Evolutionary conservation across 495 filamentous ascomycete genomes (phyloP).

Genomic region (Parachaetomium inaequale): DNA sequence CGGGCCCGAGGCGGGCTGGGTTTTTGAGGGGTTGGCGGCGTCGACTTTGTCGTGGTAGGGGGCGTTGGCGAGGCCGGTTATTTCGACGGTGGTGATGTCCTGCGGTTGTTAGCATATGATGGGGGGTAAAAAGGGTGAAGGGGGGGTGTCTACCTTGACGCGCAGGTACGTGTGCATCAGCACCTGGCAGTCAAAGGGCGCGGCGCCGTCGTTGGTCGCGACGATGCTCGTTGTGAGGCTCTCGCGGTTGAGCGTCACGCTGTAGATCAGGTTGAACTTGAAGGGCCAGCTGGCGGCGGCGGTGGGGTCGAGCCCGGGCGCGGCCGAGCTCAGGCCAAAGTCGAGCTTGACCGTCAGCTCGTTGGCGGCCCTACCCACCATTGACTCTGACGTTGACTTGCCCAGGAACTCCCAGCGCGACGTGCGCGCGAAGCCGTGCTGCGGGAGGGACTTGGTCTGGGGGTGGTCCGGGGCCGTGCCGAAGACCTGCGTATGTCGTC

Average conservation of each 20-base stretch:
- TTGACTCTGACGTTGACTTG: slow-evolving; percentile 59
- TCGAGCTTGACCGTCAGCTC: slow-evolving; percentile 75
- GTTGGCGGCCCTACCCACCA: slow-evolving; percentile 40
- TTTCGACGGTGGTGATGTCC: slow-evolving; percentile 67
- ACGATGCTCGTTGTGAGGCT: slow-evolving; percentile 77
- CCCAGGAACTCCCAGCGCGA: slow-evolving; percentile 75
- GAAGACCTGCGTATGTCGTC: slow-evolving; percentile 92
- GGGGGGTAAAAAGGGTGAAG: not conserved
- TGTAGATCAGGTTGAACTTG: slow-evolving; percentile 87
- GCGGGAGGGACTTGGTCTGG: slow-evolving; percentile 69
- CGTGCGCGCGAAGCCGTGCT: slow-evolving; percentile 94
- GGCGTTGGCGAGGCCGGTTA: slow-evolving; percentile 69
- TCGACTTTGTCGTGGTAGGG: slow-evolving; percentile 80
- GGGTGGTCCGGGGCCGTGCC: slow-evolving; percentile 73
- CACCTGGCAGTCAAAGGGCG: slow-evolving; percentile 85
- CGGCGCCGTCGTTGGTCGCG: slow-evolving; percentile 76
- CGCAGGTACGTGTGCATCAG: slow-evolving; percentile 87
- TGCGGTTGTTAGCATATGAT: no score
- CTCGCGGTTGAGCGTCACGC: slow-evolving; percentile 73
- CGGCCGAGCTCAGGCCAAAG: slow-evolving; percentile 70
- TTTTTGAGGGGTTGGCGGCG: slow-evolving; percentile 46
- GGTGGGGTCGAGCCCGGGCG: slow-evolving; percentile 61
- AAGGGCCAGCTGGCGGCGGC: slow-evolving; percentile 69
- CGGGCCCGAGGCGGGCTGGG: slow-evolving; percentile 53
- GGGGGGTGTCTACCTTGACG: slow-evolving; percentile 57